A percentile compares a stretch with the other conserved stretches of the same genome.
phyloP scores from a whole-genome alignment of 768 basidiomycete genomes.

The Trametopsis cervina region DNA sequence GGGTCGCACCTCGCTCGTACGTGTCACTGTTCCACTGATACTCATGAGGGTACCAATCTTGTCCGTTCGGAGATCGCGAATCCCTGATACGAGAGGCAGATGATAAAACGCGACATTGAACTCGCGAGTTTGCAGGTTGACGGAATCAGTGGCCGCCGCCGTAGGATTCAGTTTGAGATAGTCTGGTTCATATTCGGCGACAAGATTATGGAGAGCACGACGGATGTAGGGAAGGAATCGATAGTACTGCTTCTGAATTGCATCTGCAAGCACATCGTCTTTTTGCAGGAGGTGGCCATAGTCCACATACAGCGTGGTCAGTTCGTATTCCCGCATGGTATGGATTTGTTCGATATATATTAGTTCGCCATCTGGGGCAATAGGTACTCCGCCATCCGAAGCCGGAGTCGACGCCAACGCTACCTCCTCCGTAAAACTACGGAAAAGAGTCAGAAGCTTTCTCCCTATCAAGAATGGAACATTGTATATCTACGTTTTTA shows the following conservation, averaged over 20 bases:
- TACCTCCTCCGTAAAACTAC: constrained; percentile 80
- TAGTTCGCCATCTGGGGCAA: constrained; percentile 51
- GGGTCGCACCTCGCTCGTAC: constrained; percentile 95
- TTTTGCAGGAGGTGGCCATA: constrained; percentile 83
- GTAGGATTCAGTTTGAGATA: constrained; percentile 94
- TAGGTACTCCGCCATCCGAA: constrained; percentile 58
- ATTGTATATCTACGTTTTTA: constrained; percentile 66
- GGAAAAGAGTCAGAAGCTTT: constrained; percentile 3
- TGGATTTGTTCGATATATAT: constrained; percentile 92
- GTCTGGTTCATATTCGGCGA: constrained; percentile 84
- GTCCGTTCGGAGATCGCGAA: constrained; percentile 87
- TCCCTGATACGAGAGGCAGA: constrained; percentile 88
- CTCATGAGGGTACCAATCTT: constrained; percentile 92
- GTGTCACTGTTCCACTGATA: constrained; percentile 94
- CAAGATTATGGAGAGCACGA: constrained; percentile 83
- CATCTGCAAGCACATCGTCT: constrained; percentile 90
- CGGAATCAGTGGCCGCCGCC: constrained; percentile 78
- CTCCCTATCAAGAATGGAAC: not conserved
- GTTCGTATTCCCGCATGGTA: constrained; percentile 89
- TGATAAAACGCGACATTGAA: constrained; percentile 96
- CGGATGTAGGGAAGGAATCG: constrained; percentile 93
- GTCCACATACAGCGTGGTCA: constrained; percentile 96
- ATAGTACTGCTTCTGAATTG: constrained; percentile 93
- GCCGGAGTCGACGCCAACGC: constrained; percentile 74
- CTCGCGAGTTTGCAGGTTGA: constrained; percentile 86